Evolutionary conservation across 2,329 filamentous ascomycete genomes (phyloP), one percentile per base, ranked within the genome.

Genomic region (Amauroascus niger): DNA sequence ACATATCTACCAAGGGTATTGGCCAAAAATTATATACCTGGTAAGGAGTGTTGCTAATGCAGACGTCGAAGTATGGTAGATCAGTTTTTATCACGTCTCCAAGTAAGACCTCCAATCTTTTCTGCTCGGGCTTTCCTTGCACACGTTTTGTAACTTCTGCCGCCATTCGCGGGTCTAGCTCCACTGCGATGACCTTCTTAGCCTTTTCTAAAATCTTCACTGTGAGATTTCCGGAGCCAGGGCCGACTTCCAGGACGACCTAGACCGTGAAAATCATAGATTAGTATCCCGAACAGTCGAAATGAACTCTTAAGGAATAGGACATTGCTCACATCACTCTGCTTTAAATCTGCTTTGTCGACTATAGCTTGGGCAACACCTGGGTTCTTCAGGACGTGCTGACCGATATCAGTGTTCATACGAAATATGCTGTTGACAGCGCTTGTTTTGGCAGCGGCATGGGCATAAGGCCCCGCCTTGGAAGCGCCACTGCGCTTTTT

Each of bases 151-250:
- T 93, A 58, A 96, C 80, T 73, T 97, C 93, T 55, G 91, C 91
- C 11, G 88, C 89, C 93, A 97, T 97, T 65, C 93, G 80, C 18
- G 93, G 90, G 72, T 98, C 93, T 68, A 96, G 79, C 74, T 98
- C 93, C 49, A 96, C 87, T 3, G 87, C 87, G 49, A 90, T 87
- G 52, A 83, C 80, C 56, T 87, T 87, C 69, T 89, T 90, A 20
- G 88, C 88, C 59, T 88, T 86, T 63, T 93, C 87, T 24, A 97
- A 75, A 57, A 97, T 96, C 55, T 88, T 80, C 24, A 93, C 85
- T 0, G 91, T 97, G 62, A 97, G 70, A 68, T 93, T 94, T 59
- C 89, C 88, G 0, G 87, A 91, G 64, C 89, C 89, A 5, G 90
- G 88, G 60, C 91, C 90, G 59, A 95, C 86, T 78, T 97, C 91